Percentiles rank a stretch among this genome's conserved stretches.
Evolutionary conservation across 768 basidiomycete genomes (phyloP).

Genomic region (Auricularia sp.): DNA sequence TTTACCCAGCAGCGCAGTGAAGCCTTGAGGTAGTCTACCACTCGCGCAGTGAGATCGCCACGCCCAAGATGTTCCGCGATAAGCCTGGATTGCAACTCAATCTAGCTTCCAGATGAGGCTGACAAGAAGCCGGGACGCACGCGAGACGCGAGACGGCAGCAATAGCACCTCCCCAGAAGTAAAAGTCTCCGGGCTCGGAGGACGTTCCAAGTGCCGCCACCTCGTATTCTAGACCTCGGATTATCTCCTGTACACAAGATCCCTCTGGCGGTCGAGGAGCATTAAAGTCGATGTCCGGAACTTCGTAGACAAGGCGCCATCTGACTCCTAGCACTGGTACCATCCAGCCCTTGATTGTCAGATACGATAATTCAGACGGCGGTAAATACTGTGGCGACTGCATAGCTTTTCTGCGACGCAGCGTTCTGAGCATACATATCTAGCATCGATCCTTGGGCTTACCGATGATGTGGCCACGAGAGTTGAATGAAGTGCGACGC

Average conservation of each 20-base stretch:
- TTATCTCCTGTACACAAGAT: constrained; percentile 20
- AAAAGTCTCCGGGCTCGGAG: constrained; percentile 20
- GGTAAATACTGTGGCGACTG: constrained; percentile 17
- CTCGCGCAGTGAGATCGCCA: constrained; percentile 21
- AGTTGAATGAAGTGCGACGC: constrained; percentile 22
- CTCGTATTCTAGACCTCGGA: constrained; percentile 18
- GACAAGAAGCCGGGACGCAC: constrained; percentile 12
- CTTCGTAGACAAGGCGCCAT: constrained; percentile 22
- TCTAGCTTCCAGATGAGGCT: neutral
- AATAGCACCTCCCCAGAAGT: constrained; percentile 24
- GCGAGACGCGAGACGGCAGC: constrained; percentile 24
- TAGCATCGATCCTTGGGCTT: neutral
- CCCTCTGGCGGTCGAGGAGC: constrained; percentile 24
- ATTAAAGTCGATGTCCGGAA: constrained; percentile 26
- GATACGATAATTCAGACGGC: constrained; percentile 20
- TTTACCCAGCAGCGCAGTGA: constrained; percentile 20
- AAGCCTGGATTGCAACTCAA: constrained; percentile 6
- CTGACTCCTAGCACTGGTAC: constrained; percentile 23
- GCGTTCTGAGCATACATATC: neutral
- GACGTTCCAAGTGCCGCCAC: neutral
- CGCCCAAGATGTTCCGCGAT: constrained; percentile 28
- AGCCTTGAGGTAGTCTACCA: constrained; percentile 18
- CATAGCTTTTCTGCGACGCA: neutral
- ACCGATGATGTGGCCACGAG: constrained; percentile 29
- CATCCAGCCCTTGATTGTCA: constrained; percentile 28